Evolutionary conservation across 1,284 basidiomycete species (phyloP).

Genomic region (Fistulina hepatica): DNA sequence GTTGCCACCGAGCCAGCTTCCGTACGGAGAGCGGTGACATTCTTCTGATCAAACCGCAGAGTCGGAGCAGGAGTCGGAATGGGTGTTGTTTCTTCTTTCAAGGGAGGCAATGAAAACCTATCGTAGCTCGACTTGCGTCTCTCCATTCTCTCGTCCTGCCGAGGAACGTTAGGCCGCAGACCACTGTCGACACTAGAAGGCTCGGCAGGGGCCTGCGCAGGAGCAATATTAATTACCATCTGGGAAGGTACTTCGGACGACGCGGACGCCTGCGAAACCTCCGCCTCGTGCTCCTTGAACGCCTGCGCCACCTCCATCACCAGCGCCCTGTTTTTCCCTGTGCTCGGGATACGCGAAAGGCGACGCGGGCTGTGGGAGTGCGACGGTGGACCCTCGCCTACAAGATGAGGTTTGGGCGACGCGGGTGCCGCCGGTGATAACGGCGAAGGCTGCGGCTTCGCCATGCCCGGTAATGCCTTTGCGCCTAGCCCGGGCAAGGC

Average conservation of each 20-base stretch:
- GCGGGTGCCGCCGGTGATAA: constrained; percentile 3
- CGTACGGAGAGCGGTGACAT: not conserved
- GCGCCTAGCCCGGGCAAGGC: constrained; percentile 6
- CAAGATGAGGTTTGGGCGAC: constrained; percentile 4
- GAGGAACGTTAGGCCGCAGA: constrained; percentile 1
- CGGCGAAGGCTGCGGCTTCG: not conserved
- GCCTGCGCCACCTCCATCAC: constrained; percentile 70
- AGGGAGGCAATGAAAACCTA: constrained; percentile 47
- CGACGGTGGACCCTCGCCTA: constrained; percentile 20
- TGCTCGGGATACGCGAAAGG: constrained; percentile 50
- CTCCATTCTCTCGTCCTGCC: constrained; percentile 24
- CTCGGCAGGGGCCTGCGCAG: constrained; percentile 6
- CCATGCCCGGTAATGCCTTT: not conserved
- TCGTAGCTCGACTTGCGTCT: constrained; percentile 57
- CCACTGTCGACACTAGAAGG: constrained; percentile 1
- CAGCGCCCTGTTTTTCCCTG: constrained; percentile 54
- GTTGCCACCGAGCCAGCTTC: not conserved
- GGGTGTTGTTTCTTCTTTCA: constrained; percentile 59
- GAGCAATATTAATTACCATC: constrained; percentile 9
- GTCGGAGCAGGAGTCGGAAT: constrained; percentile 44
- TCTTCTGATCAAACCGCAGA: constrained; percentile 9
- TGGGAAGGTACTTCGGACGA: not conserved
- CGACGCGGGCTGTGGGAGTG: not conserved
- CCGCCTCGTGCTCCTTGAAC: constrained; percentile 29
- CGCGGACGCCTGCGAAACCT: not conserved